phyloP scores from a whole-genome alignment of 257 asterid genomes.

The Henckelia pumila region DNA sequence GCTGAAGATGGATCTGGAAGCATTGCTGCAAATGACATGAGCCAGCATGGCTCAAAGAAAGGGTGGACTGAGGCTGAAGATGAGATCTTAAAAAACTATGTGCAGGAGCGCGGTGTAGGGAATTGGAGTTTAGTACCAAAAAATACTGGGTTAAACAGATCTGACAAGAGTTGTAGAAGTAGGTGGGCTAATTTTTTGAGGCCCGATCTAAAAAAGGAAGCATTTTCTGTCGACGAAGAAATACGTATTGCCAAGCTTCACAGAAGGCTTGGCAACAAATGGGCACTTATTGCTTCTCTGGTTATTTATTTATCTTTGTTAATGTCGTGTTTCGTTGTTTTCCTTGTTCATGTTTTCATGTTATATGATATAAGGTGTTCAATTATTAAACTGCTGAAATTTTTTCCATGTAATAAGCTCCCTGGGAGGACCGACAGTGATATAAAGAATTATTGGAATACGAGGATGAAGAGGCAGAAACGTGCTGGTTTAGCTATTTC shows the following conservation, averaged over 20 bases:
- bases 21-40: too few species aligned
- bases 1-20: too few species aligned
- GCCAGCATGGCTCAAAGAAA: conserved; percentile 41
- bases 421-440: conserved; percentile 76
- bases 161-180: conserved; percentile 49
- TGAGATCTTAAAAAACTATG: conserved; percentile 46
- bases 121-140: conserved; percentile 76
- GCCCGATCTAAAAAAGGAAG: conserved; percentile 56
- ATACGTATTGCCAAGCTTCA: too few species aligned
- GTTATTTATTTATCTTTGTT: conserved; percentile 15
- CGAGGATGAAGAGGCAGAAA: conserved; percentile 57
- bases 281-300: conserved; percentile 61
- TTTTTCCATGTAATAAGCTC: conserved; percentile 32
- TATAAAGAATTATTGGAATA: conserved; percentile 75
- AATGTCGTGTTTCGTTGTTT: neutral
- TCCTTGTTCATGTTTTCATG: neutral
- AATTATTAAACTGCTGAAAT: too few species aligned
- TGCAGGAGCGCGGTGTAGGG: conserved; percentile 58
- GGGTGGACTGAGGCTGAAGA: conserved; percentile 77
- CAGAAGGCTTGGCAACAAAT: too few species aligned
- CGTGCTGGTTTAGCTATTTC: conserved; percentile 63
- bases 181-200: conserved; percentile 55
- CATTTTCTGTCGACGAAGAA: conserved; percentile 45
- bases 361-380: too few species aligned
- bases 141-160: too few species aligned